Base-by-base conservation (phyloP, 805 yeast species). In the Monosporozyma aerobia region DNA sequence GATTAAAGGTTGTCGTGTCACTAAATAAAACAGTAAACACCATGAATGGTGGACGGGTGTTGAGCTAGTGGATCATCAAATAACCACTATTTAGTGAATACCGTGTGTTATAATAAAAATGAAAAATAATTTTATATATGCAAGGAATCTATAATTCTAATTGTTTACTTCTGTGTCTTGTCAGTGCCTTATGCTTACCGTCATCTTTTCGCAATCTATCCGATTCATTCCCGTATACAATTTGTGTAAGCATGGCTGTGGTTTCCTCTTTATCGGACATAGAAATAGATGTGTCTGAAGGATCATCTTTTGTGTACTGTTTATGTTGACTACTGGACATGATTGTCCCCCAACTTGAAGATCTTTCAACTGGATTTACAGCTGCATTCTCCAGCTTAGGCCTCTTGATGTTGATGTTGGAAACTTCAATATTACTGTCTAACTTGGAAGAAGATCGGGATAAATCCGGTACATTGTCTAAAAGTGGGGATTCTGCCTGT, bases 331-430 rank as follows among this genome's bases (percentile, higher is more conserved):
- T 52, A 9, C 54, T 57, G 3, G 68, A 59, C 56, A 64, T 58
- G 49, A 62, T 53, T 33, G 57, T 59, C 1, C 69, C 69, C 69
- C 70, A 66, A 45, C 68, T 63, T 5, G 62, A 48, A 3, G 61
- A 41, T 49, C 66, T 53, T 41, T 56, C 49, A 2, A 61, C 32
- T 14, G 30, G 35, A 5, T 23, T 23, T 11, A 33, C 14, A 6
- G 43, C 23, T 4, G 13, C 22, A 10, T 22, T 23, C 32, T 22
- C 43, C 14, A 47, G 19, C 7, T 35, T 9, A 11, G 32, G 41
- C 35, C 27, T 25, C n/a, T 23, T 23, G 14, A 22, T 14, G 29
- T 22, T 19, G 11, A 23, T 3, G 8, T 11, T 13, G n/a, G 23
- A 2, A 11, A 41, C 45, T 23, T 41, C 45, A 11, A 41, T 41